phyloP scores from a whole-genome alignment of 1,139 yeast species.

The Candida sp. region DNA sequence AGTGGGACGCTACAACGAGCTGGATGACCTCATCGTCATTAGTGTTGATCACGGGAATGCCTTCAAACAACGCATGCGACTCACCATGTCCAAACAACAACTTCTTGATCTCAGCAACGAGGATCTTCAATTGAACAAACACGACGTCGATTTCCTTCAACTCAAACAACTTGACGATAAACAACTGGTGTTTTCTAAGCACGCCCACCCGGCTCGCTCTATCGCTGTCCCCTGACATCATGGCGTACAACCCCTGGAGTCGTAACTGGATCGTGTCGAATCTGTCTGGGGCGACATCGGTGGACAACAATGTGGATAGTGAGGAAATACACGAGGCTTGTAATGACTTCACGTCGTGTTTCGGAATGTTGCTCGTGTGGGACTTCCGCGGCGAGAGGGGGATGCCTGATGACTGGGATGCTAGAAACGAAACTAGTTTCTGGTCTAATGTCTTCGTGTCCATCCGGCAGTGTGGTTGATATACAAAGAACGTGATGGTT shows the following conservation, averaged over 20 bases:
- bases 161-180: constrained; percentile 31
- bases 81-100: constrained; percentile 11
- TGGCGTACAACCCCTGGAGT: constrained; percentile 11
- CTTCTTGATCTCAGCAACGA: constrained; percentile 8
- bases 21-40: constrained; percentile 19
- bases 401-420: constrained; percentile 7
- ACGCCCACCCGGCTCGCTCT: constrained; percentile 2
- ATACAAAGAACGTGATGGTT: background rate
- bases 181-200: constrained; percentile 32
- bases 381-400: constrained; percentile 15
- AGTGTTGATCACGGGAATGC: constrained; percentile 11
- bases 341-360: constrained; percentile 14
- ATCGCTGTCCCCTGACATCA: constrained; percentile 8
- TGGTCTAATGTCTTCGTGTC: constrained; percentile 8
- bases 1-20: constrained; percentile 34
- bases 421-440: constrained; percentile 12
- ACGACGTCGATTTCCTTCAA: constrained; percentile 21
- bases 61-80: constrained; percentile 16
- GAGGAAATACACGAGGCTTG: constrained; percentile 12
- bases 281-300: constrained; percentile 4
- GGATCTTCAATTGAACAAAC: constrained; percentile 15
- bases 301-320: constrained; percentile 5
- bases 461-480: background rate
- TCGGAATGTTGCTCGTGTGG: constrained; percentile 9
- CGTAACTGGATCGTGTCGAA: constrained; percentile 20